Evolutionary conservation across 495 filamentous ascomycete species (phyloP).

Genomic region (Hyaloscypha finlandica): DNA sequence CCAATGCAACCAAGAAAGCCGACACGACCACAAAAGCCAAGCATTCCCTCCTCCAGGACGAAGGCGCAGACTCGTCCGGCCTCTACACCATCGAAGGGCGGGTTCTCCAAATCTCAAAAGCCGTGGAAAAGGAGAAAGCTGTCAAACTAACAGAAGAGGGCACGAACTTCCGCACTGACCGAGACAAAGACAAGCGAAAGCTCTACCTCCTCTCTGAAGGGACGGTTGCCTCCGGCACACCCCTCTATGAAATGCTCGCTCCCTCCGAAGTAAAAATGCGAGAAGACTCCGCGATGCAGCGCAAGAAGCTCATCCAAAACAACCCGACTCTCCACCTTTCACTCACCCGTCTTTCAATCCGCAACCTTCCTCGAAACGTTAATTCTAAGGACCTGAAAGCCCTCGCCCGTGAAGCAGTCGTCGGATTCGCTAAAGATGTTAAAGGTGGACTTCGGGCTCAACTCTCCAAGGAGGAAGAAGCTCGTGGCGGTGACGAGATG

Average conservation of each 20-base stretch:
- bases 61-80: slow-evolving; percentile 71
- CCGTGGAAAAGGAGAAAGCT: slow-evolving; percentile 80
- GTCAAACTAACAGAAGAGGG: slow-evolving; percentile 70
- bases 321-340: slow-evolving; percentile 90
- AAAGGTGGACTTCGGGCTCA: slow-evolving; percentile 69
- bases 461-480: slow-evolving; percentile 83
- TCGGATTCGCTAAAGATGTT: slow-evolving; percentile 90
- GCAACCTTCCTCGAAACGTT: slow-evolving; percentile 85
- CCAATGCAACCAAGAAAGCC: slow-evolving; percentile 41
- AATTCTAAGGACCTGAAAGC: slow-evolving; percentile 89
- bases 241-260: slow-evolving; percentile 72
- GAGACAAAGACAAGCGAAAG: slow-evolving; percentile 86
- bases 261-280: slow-evolving; percentile 84
- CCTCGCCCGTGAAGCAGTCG: slow-evolving; percentile 84
- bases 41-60: slow-evolving; percentile 82
- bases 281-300: slow-evolving; percentile 83
- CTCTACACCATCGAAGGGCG: slow-evolving; percentile 89
- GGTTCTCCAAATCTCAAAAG: slow-evolving; percentile 77
- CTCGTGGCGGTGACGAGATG: slow-evolving; percentile 78
- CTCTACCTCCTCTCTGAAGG: slow-evolving; percentile 90
- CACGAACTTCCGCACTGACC: slow-evolving; percentile 60
- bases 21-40: slow-evolving; percentile 47
- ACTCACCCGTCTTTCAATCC: slow-evolving; percentile 88
- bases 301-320: slow-evolving; percentile 83
- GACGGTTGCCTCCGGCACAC: slow-evolving; percentile 67